Base-by-base conservation (phyloP, 495 filamentous ascomycete genomes). In the Hypoxylon cercidicola region DNA sequence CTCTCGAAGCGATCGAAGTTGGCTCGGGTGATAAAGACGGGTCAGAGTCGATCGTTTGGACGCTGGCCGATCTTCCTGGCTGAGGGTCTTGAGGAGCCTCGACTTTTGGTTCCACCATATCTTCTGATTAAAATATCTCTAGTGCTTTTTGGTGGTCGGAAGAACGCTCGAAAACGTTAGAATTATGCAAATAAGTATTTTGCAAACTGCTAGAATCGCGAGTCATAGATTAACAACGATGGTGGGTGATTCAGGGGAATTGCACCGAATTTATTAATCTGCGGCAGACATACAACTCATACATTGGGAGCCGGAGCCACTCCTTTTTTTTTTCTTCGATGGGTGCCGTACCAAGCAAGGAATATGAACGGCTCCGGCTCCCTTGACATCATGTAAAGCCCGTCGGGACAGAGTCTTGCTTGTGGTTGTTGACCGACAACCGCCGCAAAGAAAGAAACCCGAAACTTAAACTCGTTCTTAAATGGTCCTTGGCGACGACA, bases 1-100 rank as follows among this genome's bases (percentile, higher is more conserved):
- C 47, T 47, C 62, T 74, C 0, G 73, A 73, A 25, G 53, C 21
- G 12, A 66, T 54, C 10, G 69, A 65, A 15, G 19, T 53, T 18
- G 59, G n/a, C 2, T 23, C 25, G 21, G 55, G 25, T 16, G 56
- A 53, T 21, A 62, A 13, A 3, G 44, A 51, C 19, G 55, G 21
- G 0, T 47, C 23, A 10, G 59, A 62, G 28, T 30, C 25, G 13
- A 23, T 16, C 5, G 55, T 56, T 19, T 34, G 59, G 8, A 60
- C 28, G 21, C 60, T 60, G n/a, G 28, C 23, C 15, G 60, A 55
- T 21, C 44, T 41, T 32, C 28, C 55, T 16, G 50, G 55, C 35
- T 60, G 49, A 10, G 55, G 16, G 12, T 60, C 55, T 21, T 50
- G 65, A 8, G 35, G 25, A 20, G 28, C 32, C 10, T 58, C 20